phyloP scores from a whole-genome alignment of 2,329 filamentous ascomycete genomes.

The Penicillium sp. region DNA sequence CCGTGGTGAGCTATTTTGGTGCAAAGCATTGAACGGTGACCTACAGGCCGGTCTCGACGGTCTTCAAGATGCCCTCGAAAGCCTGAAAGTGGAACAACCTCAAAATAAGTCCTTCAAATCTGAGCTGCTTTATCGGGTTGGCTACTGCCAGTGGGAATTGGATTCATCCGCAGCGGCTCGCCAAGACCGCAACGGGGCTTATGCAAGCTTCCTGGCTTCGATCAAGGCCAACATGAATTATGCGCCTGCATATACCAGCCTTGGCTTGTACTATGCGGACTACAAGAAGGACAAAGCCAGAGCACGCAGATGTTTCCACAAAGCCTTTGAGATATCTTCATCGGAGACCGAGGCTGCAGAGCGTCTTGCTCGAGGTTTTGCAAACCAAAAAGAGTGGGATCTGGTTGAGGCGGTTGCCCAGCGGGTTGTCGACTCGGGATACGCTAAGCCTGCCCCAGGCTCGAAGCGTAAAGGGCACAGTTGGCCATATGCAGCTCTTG shows the following conservation, averaged over 20 bases:
- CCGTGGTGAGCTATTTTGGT: conserved; percentile 88
- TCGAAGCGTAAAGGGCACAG: conserved; percentile 92
- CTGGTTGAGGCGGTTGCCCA: conserved; percentile 91
- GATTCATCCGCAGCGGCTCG: conserved; percentile 76
- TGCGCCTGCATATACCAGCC: conserved; percentile 87
- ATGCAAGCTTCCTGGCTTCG: conserved; percentile 79
- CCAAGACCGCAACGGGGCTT: conserved; percentile 81
- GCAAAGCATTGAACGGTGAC: conserved; percentile 81
- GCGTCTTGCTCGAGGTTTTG: conserved; percentile 82
- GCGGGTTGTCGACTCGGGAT: conserved; percentile 92
- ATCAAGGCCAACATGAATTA: conserved; percentile 86
- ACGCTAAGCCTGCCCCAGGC: conserved; percentile 85
- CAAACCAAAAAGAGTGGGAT: conserved; percentile 92
- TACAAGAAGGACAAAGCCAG: conserved; percentile 86
- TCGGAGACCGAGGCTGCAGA: conserved; percentile 88
- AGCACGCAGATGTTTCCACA: conserved; percentile 91
- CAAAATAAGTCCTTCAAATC: conserved; percentile 75
- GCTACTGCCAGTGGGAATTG: conserved; percentile 83
- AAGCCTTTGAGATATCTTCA: conserved; percentile 89
- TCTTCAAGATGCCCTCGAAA: conserved; percentile 71
- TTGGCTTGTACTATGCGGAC: conserved; percentile 90
- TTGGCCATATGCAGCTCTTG: conserved; percentile 94
- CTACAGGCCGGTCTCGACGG: conserved; percentile 70
- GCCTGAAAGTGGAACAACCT: conserved; percentile 67
- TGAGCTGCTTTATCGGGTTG: conserved; percentile 84